Evolutionary conservation across 1,139 yeast species (phyloP).

Genomic region (Nakaseomyces delphensis): DNA sequence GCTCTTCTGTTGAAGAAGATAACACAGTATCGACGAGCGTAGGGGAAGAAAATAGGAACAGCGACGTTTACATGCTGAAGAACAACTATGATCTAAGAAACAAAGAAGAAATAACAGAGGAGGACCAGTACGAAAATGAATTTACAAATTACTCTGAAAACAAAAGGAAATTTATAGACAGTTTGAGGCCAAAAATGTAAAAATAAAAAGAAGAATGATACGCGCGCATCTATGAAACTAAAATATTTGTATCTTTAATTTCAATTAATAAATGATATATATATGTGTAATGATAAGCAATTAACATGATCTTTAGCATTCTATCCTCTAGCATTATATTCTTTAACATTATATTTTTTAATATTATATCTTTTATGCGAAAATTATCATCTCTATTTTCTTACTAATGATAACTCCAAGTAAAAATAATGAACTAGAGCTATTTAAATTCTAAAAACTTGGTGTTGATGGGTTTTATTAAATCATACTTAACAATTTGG

Average conservation of each 20-base stretch:
- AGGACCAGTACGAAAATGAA: conserved; percentile 37
- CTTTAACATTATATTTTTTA: background rate
- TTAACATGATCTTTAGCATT: conserved; percentile 1
- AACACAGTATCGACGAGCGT: background rate
- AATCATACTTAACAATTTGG: too few species aligned
- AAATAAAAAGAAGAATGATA: background rate
- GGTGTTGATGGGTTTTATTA: too few species aligned
- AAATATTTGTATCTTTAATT: background rate
- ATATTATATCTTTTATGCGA: too few species aligned
- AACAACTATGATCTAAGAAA: conserved; percentile 32
- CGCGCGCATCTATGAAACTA: background rate
- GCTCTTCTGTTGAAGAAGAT: background rate
- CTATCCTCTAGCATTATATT: background rate
- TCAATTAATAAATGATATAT: background rate
- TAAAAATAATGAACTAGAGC: too few species aligned
- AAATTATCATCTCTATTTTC: too few species aligned
- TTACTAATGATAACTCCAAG: too few species aligned
- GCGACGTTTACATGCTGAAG: conserved; percentile 27
- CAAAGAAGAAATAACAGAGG: conserved; percentile 33
- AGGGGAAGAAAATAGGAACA: conserved; percentile 8
- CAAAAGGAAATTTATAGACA: conserved; percentile 34
- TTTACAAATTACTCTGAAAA: conserved; percentile 35
- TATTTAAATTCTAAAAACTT: too few species aligned
- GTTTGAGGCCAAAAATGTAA: conserved; percentile 32
- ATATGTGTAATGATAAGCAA: conserved; percentile 8